Evolutionary conservation across 768 basidiomycete species (phyloP).

Genomic region (Phaffia australis): DNA sequence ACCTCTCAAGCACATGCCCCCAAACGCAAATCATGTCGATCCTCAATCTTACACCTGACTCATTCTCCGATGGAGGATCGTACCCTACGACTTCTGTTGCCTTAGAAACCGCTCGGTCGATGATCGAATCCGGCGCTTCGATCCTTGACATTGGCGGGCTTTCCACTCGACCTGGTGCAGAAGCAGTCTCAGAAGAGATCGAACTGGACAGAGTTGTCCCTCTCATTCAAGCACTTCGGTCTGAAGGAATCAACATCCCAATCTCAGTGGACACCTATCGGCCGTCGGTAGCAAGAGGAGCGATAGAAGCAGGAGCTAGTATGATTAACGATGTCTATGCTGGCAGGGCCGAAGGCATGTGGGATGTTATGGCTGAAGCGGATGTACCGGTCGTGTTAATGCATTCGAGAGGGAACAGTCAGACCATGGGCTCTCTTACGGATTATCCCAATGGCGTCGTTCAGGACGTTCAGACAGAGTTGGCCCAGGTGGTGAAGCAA

Average conservation of each 20-base stretch:
- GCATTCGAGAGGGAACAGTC: constrained; percentile 84
- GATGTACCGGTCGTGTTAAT: constrained; percentile 78
- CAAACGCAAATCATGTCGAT: constrained; percentile 74
- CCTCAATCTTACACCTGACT: constrained; percentile 87
- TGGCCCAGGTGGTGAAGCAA: constrained; percentile 55
- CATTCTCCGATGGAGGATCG: constrained; percentile 74
- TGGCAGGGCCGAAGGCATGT: constrained; percentile 56
- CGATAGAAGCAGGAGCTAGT: constrained; percentile 71
- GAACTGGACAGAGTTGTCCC: constrained; percentile 66
- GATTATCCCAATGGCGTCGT: constrained; percentile 54
- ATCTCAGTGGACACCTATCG: constrained; percentile 86
- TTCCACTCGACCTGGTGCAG: constrained; percentile 75
- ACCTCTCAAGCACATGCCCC: background rate
- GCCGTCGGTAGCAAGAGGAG: constrained; percentile 61
- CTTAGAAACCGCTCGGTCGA: constrained; percentile 20
- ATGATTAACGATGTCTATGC: constrained; percentile 89
- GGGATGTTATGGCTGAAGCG: constrained; percentile 50
- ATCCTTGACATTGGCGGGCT: constrained; percentile 91
- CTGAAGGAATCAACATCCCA: constrained; percentile 38
- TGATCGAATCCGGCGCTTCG: constrained; percentile 47
- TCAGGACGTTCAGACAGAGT: constrained; percentile 57
- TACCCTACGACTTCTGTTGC: background rate
- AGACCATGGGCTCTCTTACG: constrained; percentile 21
- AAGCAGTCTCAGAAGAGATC: constrained; percentile 54
- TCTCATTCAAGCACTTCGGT: constrained; percentile 52